Evolutionary conservation across 345 rosid genomes (phyloP).

Genomic region (Turritis glabra): DNA sequence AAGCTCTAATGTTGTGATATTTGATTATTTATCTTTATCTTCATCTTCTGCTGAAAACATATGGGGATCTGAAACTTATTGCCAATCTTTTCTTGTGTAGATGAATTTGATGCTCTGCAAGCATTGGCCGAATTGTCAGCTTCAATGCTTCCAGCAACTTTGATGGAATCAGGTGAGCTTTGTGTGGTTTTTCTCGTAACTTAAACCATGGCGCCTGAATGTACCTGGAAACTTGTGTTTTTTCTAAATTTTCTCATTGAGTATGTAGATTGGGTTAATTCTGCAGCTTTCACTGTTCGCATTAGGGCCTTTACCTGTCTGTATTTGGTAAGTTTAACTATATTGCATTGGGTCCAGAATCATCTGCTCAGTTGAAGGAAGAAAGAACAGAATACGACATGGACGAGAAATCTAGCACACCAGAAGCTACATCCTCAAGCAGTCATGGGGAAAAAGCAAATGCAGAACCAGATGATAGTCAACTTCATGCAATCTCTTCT

Average conservation of each 20-base stretch:
- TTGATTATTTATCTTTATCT: slow-evolving; percentile 13
- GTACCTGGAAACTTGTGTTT: slow-evolving; percentile 6
- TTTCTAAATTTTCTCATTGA: slow-evolving; percentile 11
- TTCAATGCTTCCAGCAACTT: slow-evolving; percentile 50
- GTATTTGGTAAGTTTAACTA: neutral
- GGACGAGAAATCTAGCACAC: slow-evolving; percentile 55
- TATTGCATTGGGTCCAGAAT: slow-evolving; percentile 52
- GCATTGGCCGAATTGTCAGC: slow-evolving; percentile 77
- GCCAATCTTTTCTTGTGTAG: slow-evolving; percentile 42
- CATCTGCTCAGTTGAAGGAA: slow-evolving; percentile 67
- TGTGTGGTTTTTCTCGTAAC: slow-evolving; percentile 13
- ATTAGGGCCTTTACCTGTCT: slow-evolving; percentile 4
- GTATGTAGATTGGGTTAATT: slow-evolving; percentile 11
- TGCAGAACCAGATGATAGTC: slow-evolving; percentile 49
- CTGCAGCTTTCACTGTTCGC: slow-evolving; percentile 8
- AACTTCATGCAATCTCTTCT: slow-evolving; percentile 34
- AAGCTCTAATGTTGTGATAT: slow-evolving; percentile 1
- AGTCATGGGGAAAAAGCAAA: slow-evolving; percentile 47
- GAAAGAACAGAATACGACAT: slow-evolving; percentile 49
- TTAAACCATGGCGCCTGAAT: neutral
- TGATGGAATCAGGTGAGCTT: slow-evolving; percentile 71
- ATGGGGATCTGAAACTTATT: slow-evolving; percentile 9
- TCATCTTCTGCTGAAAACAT: slow-evolving; percentile 4
- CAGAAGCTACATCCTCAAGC: slow-evolving; percentile 56
- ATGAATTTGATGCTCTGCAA: slow-evolving; percentile 78